Percentiles rank a stretch among this genome's conserved stretches.
These are phyloP conservation scores for Penicillium sp. DNA, from an alignment of 2,329 filamentous ascomycete species.

Conservation along the genomic window DNA sequence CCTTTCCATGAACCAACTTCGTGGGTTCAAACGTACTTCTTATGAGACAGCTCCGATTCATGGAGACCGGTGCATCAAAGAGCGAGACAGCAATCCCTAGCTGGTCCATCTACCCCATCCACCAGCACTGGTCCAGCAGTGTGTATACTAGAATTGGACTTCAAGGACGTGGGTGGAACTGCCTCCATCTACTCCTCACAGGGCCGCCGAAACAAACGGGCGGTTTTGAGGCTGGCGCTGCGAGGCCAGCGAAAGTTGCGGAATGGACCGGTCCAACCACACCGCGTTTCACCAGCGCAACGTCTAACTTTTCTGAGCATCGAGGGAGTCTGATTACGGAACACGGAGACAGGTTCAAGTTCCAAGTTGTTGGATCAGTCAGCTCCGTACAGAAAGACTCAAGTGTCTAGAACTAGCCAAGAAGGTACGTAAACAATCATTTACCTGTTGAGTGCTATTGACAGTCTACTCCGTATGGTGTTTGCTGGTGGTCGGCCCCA, in stretches of 20 bases:
- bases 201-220: neutral
- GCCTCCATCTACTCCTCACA: neutral
- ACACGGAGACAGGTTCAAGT: neutral
- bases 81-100: neutral
- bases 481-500: too few relatives aligned
- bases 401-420: too few relatives aligned
- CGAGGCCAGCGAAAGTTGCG: neutral
- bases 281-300: constrained; percentile 8
- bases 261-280: constrained; percentile 12
- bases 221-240: neutral
- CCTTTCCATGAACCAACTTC: neutral
- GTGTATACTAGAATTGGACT: neutral
- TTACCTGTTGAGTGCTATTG: too few relatives aligned
- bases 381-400: too few relatives aligned
- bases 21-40: neutral
- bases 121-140: neutral
- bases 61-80: neutral
- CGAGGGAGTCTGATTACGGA: neutral
- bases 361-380: too few relatives aligned
- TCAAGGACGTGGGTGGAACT: neutral
- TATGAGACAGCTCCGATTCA: neutral
- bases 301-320: neutral
- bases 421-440: too few relatives aligned
- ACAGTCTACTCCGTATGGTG: too few relatives aligned
- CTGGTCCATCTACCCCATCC: neutral